A percentile compares a stretch with the other conserved stretches of the same genome.
phyloP scores from a whole-genome alignment of 2,329 filamentous ascomycete genomes.

The Graphilbum ipis-grandicollis region DNA sequence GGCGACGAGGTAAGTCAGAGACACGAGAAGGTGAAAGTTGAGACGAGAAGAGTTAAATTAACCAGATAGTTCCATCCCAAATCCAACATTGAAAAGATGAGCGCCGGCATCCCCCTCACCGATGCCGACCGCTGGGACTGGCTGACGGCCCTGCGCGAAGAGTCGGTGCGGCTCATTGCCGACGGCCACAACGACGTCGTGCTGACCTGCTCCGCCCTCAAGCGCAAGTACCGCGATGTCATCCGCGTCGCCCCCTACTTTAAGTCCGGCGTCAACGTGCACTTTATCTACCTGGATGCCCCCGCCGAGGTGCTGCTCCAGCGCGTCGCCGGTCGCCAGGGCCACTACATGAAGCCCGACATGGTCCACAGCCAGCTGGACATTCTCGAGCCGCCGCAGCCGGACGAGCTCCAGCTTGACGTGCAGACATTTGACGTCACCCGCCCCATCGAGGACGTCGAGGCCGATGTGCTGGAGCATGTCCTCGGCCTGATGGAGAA shows the following conservation, averaged over 20 bases:
- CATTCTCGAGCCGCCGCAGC: slow-evolving; percentile 64
- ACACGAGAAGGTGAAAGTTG: too few relatives aligned
- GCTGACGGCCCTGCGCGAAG: slow-evolving; percentile 63
- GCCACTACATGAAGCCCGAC: slow-evolving; percentile 87
- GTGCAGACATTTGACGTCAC: slow-evolving; percentile 56
- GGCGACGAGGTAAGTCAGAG: slow-evolving; percentile 53
- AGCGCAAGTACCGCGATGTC: slow-evolving; percentile 92
- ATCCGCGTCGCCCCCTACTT: slow-evolving; percentile 69
- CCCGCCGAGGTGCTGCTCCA: slow-evolving; percentile 57
- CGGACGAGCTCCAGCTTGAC: slow-evolving; percentile 53
- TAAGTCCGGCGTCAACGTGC: slow-evolving; percentile 54
- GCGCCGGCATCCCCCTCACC: slow-evolving; percentile 62
- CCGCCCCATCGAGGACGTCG: slow-evolving; percentile 38
- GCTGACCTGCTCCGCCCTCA: slow-evolving; percentile 87
- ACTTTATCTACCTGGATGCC: slow-evolving; percentile 84
- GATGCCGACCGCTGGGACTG: slow-evolving; percentile 97
- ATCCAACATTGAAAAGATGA: slow-evolving; percentile 85
- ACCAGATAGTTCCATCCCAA: slow-evolving; percentile 65
- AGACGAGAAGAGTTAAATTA: too few relatives aligned
- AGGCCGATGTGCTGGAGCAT: slow-evolving; percentile 37
- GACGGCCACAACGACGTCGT: slow-evolving; percentile 59
- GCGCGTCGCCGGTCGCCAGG: slow-evolving; percentile 56
- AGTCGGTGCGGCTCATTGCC: slow-evolving; percentile 38
- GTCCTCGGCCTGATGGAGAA: slow-evolving; percentile 17
- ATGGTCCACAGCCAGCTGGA: slow-evolving; percentile 93